phyloP scores from a whole-genome alignment of 2,329 filamentous ascomycete species.

The Fusarium poae region DNA sequence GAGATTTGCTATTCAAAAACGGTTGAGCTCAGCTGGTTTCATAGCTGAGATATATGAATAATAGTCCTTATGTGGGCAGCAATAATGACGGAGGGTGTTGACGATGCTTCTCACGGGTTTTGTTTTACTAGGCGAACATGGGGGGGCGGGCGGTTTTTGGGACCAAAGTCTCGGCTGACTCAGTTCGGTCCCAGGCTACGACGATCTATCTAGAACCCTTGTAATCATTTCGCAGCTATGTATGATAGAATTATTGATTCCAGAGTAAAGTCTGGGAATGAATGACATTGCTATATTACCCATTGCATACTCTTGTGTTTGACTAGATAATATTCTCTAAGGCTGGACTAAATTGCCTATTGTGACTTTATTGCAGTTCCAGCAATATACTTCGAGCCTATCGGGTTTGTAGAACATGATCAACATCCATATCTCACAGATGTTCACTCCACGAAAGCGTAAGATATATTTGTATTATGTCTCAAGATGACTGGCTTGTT shows the following conservation, averaged over 20 bases:
- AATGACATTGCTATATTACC: constrained; percentile 42
- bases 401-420: neutral
- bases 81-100: constrained; percentile 51
- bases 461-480: neutral
- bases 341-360: neutral
- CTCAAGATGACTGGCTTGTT: constrained; percentile 9
- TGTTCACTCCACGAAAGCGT: neutral
- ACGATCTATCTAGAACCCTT: constrained; percentile 51
- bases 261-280: constrained; percentile 24
- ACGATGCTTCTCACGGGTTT: constrained; percentile 49
- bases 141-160: constrained; percentile 49
- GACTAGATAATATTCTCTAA: neutral
- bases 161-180: constrained; percentile 47
- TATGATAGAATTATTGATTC: constrained; percentile 48
- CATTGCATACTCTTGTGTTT: neutral
- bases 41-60: constrained; percentile 35
- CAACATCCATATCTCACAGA: neutral
- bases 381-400: constrained; percentile 1
- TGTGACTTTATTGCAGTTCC: constrained; percentile 2
- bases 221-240: constrained; percentile 50
- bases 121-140: constrained; percentile 50
- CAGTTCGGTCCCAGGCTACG: constrained; percentile 44
- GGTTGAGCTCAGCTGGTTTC: constrained; percentile 38
- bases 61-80: constrained; percentile 48
- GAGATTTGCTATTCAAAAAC: constrained; percentile 41